Conservation (phyloP, 192 early-diverging fungal species). For the Dispira parvispora region DNA sequence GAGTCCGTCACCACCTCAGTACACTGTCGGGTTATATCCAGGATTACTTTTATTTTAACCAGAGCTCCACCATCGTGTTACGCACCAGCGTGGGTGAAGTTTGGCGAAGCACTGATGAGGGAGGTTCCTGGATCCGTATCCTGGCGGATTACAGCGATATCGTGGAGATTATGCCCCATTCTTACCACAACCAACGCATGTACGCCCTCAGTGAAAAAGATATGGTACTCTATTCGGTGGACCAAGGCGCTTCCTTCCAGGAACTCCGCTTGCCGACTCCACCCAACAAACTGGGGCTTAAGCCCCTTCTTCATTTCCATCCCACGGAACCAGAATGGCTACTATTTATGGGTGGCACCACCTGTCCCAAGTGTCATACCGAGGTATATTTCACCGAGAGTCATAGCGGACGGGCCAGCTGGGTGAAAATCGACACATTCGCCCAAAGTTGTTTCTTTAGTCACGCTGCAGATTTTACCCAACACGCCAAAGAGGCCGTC, state of each 20-base stretch:
- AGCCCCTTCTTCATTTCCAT: conserved; percentile 73
- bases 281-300: conserved; percentile 48
- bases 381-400: conserved; percentile 52
- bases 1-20: conserved; percentile 19
- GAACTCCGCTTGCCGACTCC: conserved; percentile 29
- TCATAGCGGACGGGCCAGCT: conserved; percentile 36
- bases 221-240: conserved; percentile 28
- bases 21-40: conserved; percentile 29
- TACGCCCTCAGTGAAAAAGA: conserved; percentile 40
- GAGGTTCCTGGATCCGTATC: conserved; percentile 49
- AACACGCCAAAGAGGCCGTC: conserved; percentile 47
- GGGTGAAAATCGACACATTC: conserved; percentile 63
- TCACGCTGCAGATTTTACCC: conserved; percentile 33
- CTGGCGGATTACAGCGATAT: conserved; percentile 19
- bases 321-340: conserved; percentile 76
- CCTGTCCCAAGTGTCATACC: conserved; percentile 41
- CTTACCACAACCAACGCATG: conserved; percentile 42
- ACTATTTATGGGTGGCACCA: conserved; percentile 52
- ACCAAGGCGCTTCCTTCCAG: conserved; percentile 38
- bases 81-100: conserved; percentile 38
- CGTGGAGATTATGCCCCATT: conserved; percentile 46
- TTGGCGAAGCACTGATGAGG: conserved; percentile 57
- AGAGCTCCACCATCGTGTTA: conserved; percentile 41
- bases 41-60: conserved; percentile 46
- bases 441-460: conserved; percentile 78